Conservation (phyloP, 2,329 filamentous ascomycete genomes). For the Botrytis byssoidea region DNA sequence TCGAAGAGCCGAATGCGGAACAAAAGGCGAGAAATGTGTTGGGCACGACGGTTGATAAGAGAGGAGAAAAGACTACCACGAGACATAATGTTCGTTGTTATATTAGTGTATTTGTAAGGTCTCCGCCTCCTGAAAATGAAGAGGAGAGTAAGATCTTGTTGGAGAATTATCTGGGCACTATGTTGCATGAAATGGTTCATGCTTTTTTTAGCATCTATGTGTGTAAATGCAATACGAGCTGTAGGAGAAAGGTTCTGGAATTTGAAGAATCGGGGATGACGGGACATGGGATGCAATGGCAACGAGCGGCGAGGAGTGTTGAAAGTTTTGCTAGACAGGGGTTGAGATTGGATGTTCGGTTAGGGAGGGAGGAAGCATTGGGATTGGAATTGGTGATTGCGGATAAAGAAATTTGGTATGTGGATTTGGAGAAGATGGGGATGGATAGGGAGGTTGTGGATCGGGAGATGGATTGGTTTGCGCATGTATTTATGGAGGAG, state of each 20-base stretch:
- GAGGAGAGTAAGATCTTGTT: neutral
- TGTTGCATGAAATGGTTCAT: slow-evolving; percentile 21
- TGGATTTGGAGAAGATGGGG: slow-evolving; percentile 7
- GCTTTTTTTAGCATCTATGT: slow-evolving; percentile 22
- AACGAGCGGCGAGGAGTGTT: slow-evolving; percentile 2
- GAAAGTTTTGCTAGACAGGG: slow-evolving; percentile 1
- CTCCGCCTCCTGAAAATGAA: neutral
- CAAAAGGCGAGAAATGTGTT: neutral
- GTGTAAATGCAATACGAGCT: slow-evolving; percentile 3
- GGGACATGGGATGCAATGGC: slow-evolving; percentile 8
- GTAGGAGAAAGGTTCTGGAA: neutral
- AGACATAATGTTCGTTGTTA: slow-evolving; percentile 6
- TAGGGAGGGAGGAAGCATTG: slow-evolving; percentile 16
- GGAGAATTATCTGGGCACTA: slow-evolving; percentile 13
- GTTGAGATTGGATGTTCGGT: slow-evolving; percentile 7
- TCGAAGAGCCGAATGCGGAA: neutral
- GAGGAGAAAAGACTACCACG: neutral
- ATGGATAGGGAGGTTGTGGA: neutral
- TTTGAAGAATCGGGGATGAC: slow-evolving; percentile 13
- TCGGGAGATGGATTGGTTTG: slow-evolving; percentile 21
- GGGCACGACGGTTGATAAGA: slow-evolving; percentile 14
- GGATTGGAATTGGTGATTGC: slow-evolving; percentile 7
- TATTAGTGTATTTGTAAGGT: slow-evolving; percentile 1
- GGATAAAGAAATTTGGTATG: slow-evolving; percentile 14
- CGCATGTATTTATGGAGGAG: neutral